These are phyloP conservation scores for Ceratobasidium sp. DNA, from an alignment of 1,284 basidiomycete genomes.

Conservation along the genomic window DNA sequence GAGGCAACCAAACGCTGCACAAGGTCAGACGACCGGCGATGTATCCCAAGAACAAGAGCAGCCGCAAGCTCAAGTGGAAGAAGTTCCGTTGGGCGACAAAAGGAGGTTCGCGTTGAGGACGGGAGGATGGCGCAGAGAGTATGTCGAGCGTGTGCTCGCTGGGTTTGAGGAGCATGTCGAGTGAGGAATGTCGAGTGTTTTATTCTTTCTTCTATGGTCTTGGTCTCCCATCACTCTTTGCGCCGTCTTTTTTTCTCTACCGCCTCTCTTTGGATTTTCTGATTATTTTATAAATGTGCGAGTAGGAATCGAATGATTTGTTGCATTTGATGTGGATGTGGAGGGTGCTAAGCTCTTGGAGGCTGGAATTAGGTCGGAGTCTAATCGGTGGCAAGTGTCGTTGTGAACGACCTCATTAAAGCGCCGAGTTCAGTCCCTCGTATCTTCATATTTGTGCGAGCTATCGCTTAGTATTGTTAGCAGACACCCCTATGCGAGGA, in stretches of 20 bases:
- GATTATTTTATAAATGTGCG: conserved; percentile 19
- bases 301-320: conserved; percentile 15
- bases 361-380: too few relatives aligned
- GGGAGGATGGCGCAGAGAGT: conserved; percentile 22
- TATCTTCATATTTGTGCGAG: too few relatives aligned
- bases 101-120: background rate
- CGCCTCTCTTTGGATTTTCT: conserved; percentile 8
- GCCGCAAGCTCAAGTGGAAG: background rate
- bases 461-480: too few relatives aligned
- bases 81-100: conserved; percentile 26
- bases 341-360: too few relatives aligned
- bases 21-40: conserved; percentile 52
- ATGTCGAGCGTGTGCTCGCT: conserved; percentile 37
- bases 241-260: background rate
- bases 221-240: background rate
- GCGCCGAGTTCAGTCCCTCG: too few relatives aligned
- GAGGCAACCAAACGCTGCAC: conserved; percentile 53
- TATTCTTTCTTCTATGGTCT: background rate
- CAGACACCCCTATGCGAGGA: too few relatives aligned
- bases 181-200: background rate
- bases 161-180: conserved; percentile 45
- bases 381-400: background rate
- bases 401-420: too few relatives aligned
- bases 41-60: conserved; percentile 53
- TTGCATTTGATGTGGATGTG: background rate